Conservation (phyloP, 2,329 filamentous ascomycete species). For the Fusarium secorum region DNA sequence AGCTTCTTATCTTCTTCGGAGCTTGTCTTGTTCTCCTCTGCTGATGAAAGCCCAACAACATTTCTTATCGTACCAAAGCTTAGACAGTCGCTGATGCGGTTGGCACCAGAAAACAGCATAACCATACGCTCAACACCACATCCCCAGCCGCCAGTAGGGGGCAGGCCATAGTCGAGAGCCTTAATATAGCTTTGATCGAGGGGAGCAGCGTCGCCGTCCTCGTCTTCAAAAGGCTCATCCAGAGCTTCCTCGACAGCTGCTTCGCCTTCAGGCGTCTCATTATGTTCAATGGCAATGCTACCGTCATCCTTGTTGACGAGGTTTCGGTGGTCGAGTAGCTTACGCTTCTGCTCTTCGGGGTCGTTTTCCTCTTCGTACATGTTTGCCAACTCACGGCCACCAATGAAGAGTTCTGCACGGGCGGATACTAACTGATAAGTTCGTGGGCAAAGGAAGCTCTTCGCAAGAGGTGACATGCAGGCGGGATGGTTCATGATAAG, state of each 20-base stretch:
- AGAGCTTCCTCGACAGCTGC: constrained; percentile 1
- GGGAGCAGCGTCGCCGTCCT: constrained; percentile 55
- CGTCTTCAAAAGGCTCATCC: constrained; percentile 44
- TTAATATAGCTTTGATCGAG: constrained; percentile 84
- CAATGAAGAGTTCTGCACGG: constrained; percentile 84
- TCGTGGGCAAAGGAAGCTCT: constrained; percentile 76
- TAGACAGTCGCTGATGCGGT: constrained; percentile 84
- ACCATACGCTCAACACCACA: constrained; percentile 89
- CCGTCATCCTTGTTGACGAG: constrained; percentile 49
- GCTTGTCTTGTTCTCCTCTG: constrained; percentile 39
- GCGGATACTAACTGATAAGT: constrained; percentile 79
- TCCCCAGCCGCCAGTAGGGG: constrained; percentile 97
- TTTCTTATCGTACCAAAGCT: constrained; percentile 86
- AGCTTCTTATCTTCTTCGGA: constrained; percentile 12
- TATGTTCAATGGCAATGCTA: constrained; percentile 42
- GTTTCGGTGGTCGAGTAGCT: constrained; percentile 70
- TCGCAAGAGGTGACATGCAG: constrained; percentile 89
- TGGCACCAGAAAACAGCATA: constrained; percentile 85
- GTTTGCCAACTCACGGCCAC: constrained; percentile 85
- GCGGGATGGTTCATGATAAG: constrained; percentile 92
- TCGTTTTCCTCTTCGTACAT: constrained; percentile 99
- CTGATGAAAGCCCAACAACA: constrained; percentile 62
- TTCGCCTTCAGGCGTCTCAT: constrained; percentile 12
- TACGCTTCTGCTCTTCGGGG: constrained; percentile 82
- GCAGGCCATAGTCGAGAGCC: constrained; percentile 86